phyloP scores from a whole-genome alignment of 306 rosid genomes.

The Gillenia trifoliata region DNA sequence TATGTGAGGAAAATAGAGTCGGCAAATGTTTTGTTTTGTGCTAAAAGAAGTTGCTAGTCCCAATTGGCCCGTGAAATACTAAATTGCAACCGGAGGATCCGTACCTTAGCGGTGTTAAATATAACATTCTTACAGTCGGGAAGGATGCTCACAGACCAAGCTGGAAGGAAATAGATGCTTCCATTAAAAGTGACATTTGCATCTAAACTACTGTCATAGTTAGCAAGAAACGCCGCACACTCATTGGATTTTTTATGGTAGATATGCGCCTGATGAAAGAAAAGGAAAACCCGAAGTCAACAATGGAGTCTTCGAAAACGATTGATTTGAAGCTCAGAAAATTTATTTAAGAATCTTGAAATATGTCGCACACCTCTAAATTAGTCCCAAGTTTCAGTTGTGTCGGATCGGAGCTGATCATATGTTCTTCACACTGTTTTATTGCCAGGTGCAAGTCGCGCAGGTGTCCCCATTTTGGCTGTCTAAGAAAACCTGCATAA shows the following conservation, averaged over 20 bases:
- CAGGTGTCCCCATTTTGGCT: constrained; percentile 27
- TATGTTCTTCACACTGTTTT: constrained; percentile 21
- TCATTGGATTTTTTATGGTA: constrained; percentile 1
- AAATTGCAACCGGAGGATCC: neutral
- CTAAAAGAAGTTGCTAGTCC: neutral
- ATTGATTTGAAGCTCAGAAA: neutral
- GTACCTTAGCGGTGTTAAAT: constrained; percentile 19
- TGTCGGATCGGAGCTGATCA: constrained; percentile 20
- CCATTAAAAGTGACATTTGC: constrained; percentile 18
- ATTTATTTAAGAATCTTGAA: neutral
- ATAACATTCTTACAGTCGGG: constrained; percentile 22
- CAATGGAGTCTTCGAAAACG: neutral
- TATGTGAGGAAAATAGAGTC: neutral
- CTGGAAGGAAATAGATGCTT: constrained; percentile 15
- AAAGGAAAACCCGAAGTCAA: neutral
- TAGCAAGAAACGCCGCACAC: constrained; percentile 27
- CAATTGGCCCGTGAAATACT: neutral
- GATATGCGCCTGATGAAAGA: constrained; percentile 17
- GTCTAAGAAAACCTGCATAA: constrained; percentile 18
- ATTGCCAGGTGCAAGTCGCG: constrained; percentile 19
- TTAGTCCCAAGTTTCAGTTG: constrained; percentile 9
- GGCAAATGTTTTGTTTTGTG: neutral
- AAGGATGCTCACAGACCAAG: constrained; percentile 34
- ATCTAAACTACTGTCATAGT: constrained; percentile 11
- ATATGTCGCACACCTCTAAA: constrained; percentile 11